A percentile compares a stretch with the other conserved stretches of the same genome.
Evolutionary conservation across 495 filamentous ascomycete species (phyloP).

Genomic region (Echria macrotheca): DNA sequence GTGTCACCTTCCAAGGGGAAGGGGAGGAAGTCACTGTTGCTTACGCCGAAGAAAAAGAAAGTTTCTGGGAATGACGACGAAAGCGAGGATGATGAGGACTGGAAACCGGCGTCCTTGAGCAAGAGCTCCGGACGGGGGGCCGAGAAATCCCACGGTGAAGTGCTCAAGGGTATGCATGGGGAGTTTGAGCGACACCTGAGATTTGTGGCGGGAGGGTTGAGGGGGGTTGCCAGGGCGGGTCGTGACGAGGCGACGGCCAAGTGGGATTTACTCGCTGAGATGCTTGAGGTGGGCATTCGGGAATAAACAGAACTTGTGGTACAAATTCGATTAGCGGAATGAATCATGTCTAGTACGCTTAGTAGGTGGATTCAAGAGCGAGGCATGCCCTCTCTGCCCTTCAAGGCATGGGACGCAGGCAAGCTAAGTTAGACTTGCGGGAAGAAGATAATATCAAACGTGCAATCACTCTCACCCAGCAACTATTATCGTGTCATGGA

Average conservation of each 20-base stretch:
- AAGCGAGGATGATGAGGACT: conserved; percentile 32
- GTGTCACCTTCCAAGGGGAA: conserved; percentile 3
- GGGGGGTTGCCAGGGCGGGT: conserved; percentile 55
- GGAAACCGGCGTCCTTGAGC: neutral
- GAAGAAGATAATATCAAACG: too few species aligned
- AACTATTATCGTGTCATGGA: too few species aligned
- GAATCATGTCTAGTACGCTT: too few species aligned
- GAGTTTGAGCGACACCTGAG: conserved; percentile 48
- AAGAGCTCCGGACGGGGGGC: conserved; percentile 3
- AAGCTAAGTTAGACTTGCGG: too few species aligned
- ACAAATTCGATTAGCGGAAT: too few species aligned
- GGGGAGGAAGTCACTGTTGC: conserved; percentile 3
- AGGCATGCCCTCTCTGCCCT: too few species aligned
- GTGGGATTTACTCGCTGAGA: conserved; percentile 57
- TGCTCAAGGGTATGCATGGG: conserved; percentile 37
- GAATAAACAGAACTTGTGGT: conserved; percentile 13
- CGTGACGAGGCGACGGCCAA: conserved; percentile 43
- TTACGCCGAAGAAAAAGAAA: conserved; percentile 13
- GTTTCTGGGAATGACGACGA: conserved; percentile 34
- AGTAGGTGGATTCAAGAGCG: too few species aligned
- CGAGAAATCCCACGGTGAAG: conserved; percentile 32
- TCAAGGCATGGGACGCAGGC: too few species aligned
- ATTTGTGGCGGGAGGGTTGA: conserved; percentile 51
- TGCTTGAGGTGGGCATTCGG: conserved; percentile 47
- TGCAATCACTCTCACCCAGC: too few species aligned